Conservation (phyloP, 495 filamentous ascomycete genomes). For the Podospora pseudocomata region DNA sequence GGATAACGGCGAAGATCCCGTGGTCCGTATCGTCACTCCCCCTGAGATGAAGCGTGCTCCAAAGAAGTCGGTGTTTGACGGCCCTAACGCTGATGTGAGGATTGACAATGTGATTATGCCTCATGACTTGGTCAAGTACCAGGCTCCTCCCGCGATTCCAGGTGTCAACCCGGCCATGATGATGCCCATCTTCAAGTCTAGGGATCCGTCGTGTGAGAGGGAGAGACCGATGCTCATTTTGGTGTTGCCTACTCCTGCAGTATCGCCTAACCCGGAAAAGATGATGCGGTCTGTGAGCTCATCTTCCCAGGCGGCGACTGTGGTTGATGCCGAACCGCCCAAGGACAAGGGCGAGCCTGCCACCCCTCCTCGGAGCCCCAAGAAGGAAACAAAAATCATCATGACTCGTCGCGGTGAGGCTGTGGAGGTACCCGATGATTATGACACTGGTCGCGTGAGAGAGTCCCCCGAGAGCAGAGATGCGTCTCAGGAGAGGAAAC, state of each 20-base stretch:
- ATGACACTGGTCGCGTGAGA: constrained; percentile 55
- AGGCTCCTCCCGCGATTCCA: constrained; percentile 8
- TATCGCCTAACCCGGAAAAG: constrained; percentile 43
- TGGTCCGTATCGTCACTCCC: constrained; percentile 43
- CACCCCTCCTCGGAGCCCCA: neutral
- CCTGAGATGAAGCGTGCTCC: constrained; percentile 43
- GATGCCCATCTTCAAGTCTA: constrained; percentile 37
- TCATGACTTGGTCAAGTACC: constrained; percentile 32
- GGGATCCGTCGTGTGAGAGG: constrained; percentile 47
- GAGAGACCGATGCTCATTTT: constrained; percentile 52
- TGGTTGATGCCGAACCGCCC: constrained; percentile 11
- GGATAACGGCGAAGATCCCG: constrained; percentile 28
- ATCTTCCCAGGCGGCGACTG: constrained; percentile 11
- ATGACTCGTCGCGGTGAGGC: constrained; percentile 21
- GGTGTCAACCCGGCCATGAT: constrained; percentile 13
- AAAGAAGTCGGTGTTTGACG: constrained; percentile 46
- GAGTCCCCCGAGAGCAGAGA: constrained; percentile 54
- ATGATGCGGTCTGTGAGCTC: constrained; percentile 19
- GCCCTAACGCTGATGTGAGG: constrained; percentile 53
- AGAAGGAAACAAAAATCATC: constrained; percentile 15
- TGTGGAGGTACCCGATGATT: constrained; percentile 28
- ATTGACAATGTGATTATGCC: constrained; percentile 49
- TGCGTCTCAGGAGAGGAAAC: constrained; percentile 24
- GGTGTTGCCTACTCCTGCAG: constrained; percentile 48
- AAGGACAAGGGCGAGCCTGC: constrained; percentile 1